Percentiles rank a stretch among this genome's conserved stretches.
phyloP scores from a whole-genome alignment of 192 early-diverging fungal genomes.

The Chytriomyces hyalinus region DNA sequence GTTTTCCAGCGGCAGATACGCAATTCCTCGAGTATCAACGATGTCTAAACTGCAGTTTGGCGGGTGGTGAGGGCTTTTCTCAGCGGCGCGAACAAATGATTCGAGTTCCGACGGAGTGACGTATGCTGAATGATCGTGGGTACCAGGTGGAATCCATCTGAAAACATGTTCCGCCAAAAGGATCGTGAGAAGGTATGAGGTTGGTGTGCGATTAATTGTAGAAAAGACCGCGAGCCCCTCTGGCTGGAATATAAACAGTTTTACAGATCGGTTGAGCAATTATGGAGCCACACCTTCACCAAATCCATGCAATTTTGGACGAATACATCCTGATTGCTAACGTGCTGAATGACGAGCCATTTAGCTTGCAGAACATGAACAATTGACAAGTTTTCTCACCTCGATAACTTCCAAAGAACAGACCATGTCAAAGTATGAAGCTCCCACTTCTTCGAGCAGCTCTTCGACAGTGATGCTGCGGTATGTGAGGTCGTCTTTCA shows the following conservation, averaged over 20 bases:
- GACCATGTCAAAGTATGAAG: constrained; percentile 76
- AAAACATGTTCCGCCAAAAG: constrained; percentile 82
- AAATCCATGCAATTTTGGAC: constrained; percentile 69
- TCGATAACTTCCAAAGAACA: constrained; percentile 91
- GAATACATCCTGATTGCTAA: constrained; percentile 74
- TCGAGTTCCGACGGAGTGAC: constrained; percentile 76
- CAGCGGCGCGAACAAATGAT: constrained; percentile 22
- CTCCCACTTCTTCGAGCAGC: constrained; percentile 15
- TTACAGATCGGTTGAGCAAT: neutral
- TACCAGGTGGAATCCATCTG: constrained; percentile 78
- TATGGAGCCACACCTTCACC: constrained; percentile 54
- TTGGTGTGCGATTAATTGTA: constrained; percentile 86
- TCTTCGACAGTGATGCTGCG: constrained; percentile 12
- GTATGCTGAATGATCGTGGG: constrained; percentile 87
- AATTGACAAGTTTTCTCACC: neutral
- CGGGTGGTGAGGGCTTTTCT: neutral
- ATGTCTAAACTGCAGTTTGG: constrained; percentile 19
- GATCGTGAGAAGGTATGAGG: constrained; percentile 79
- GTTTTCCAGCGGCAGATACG: constrained; percentile 16
- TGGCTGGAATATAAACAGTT: constrained; percentile 48
- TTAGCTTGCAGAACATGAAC: neutral
- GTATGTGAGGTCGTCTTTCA: constrained; percentile 33
- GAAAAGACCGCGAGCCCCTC: constrained; percentile 80
- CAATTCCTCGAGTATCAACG: constrained; percentile 45
- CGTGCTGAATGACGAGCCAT: constrained; percentile 58